Conservation (phyloP, 306 rosid species). For the Trifolium dubium region DNA sequence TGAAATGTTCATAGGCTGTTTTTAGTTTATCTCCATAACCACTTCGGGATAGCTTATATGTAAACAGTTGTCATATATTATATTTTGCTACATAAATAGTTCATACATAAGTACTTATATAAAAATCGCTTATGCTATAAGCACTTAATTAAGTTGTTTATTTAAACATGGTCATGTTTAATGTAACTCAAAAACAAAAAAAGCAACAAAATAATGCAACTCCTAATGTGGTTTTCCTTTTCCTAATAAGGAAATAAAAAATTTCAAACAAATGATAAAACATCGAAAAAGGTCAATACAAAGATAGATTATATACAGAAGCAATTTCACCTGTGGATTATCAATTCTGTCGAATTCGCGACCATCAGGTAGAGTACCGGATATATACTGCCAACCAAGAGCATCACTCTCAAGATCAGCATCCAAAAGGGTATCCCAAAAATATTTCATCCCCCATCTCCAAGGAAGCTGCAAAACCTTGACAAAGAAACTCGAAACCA, state of each 20-base stretch:
- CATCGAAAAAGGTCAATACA: conserved; percentile 11
- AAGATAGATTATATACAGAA: conserved; percentile 17
- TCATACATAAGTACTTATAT: background rate
- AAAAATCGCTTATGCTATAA: background rate
- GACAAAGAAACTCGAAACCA: conserved; percentile 97
- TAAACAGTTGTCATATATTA: background rate
- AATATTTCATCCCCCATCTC: conserved; percentile 99
- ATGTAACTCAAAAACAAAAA: conserved; percentile 20
- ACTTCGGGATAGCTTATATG: background rate
- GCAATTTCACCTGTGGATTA: conserved; percentile 87
- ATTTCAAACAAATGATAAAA: conserved; percentile 13
- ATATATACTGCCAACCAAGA: conserved; percentile 99
- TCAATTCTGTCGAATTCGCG: conserved; percentile 93
- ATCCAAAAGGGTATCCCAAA: conserved; percentile 99
- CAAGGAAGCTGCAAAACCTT: conserved; percentile 99
- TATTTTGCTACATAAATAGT: background rate
- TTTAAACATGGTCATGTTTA: background rate
- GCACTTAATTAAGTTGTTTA: background rate
- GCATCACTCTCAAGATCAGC: conserved; percentile 99
- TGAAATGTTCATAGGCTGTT: background rate
- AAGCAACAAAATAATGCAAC: background rate
- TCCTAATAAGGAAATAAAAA: background rate
- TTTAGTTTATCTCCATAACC: background rate
- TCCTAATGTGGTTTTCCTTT: conserved; percentile 14
- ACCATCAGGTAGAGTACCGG: conserved; percentile 96